Conservation (phyloP, 148 eudicot genomes). For the Fagopyrum tataricum region DNA sequence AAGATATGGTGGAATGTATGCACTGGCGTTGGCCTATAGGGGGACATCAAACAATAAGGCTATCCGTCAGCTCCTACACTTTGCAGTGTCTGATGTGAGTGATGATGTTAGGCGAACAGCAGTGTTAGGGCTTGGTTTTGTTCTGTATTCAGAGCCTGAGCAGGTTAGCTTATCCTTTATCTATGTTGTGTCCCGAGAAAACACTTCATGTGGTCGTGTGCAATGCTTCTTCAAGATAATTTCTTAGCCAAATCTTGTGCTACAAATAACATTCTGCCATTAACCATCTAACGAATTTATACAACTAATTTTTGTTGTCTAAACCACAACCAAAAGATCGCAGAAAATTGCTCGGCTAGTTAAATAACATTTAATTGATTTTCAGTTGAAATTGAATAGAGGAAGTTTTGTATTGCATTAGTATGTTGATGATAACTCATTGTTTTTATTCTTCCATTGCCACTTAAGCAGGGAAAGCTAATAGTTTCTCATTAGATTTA, state of each 20-base stretch:
- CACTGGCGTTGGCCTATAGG: constrained; percentile 90
- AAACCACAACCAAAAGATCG: background rate
- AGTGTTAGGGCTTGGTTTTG: constrained; percentile 95
- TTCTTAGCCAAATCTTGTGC: background rate
- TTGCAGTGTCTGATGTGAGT: constrained; percentile 97
- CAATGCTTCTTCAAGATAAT: background rate
- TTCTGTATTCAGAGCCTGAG: constrained; percentile 88
- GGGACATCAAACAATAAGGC: constrained; percentile 98
- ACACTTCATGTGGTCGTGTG: background rate
- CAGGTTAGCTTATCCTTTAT: constrained; percentile 53
- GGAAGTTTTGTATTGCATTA: background rate
- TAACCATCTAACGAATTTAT: background rate
- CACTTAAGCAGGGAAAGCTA: too few relatives aligned
- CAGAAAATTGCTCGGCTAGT: background rate
- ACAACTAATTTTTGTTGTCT: background rate
- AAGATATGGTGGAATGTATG: constrained; percentile 99
- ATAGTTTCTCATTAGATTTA: too few relatives aligned
- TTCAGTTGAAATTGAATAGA: background rate
- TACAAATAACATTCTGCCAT: background rate
- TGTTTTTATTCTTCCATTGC: background rate
- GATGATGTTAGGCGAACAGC: constrained; percentile 98
- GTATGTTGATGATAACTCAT: background rate
- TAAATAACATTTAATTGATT: background rate
- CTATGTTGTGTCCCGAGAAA: background rate
- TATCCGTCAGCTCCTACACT: constrained; percentile 93